Conservation (phyloP, 495 filamentous ascomycete species). For the Pyronema domesticum region DNA sequence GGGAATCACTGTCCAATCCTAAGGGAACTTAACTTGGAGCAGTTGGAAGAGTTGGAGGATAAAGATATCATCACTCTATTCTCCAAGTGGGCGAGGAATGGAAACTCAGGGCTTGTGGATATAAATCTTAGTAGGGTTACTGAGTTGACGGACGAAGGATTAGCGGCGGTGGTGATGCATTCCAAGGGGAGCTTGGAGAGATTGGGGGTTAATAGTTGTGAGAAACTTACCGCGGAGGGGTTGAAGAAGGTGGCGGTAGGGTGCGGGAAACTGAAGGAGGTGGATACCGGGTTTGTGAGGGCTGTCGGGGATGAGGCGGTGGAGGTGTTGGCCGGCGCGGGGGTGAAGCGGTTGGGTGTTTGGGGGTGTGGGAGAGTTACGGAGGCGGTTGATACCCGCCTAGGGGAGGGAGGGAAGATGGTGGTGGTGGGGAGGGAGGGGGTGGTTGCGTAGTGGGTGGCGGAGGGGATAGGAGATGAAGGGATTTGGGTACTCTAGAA, state of each 20-base stretch:
- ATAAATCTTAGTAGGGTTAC: slow-evolving; percentile 9
- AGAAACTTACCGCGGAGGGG: slow-evolving; percentile 8
- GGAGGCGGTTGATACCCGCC: background rate
- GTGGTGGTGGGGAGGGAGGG: no score
- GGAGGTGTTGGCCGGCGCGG: slow-evolving; percentile 4
- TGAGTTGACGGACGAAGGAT: slow-evolving; percentile 7
- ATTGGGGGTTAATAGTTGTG: slow-evolving; percentile 17
- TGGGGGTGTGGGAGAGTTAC: slow-evolving; percentile 21
- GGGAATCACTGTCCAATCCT: slow-evolving; percentile 11
- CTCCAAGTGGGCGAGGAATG: slow-evolving; percentile 10
- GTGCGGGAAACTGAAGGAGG: slow-evolving; percentile 6
- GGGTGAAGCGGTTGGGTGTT: slow-evolving; percentile 4
- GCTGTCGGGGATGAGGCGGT: slow-evolving; percentile 15
- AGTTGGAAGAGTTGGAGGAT: slow-evolving; percentile 11
- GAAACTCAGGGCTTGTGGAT: slow-evolving; percentile 8
- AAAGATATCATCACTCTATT: slow-evolving; percentile 12
- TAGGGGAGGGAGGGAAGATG: no score
- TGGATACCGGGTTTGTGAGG: slow-evolving; percentile 19
- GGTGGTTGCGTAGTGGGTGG: no score
- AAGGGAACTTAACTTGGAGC: slow-evolving; percentile 10
- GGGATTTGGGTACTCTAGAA: no score
- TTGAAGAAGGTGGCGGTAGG: background rate
- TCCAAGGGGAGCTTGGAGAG: slow-evolving; percentile 13
- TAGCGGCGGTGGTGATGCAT: slow-evolving; percentile 11
- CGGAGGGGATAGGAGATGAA: no score